phyloP scores from a whole-genome alignment of 2,329 filamentous ascomycete species.

The Tolypocladium pustulatum region DNA sequence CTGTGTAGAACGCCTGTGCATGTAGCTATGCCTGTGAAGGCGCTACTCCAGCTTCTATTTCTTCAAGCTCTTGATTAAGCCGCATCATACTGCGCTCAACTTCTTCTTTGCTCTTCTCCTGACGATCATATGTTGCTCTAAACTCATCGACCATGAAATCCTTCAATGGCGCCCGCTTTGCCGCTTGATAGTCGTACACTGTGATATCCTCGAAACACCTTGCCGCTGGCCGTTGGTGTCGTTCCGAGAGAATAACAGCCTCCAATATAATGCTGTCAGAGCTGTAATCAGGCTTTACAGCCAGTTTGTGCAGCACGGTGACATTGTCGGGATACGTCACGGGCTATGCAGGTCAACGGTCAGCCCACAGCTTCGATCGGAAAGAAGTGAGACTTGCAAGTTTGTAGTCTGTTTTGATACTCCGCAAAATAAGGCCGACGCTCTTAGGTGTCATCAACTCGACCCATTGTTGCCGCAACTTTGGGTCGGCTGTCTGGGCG shows the following conservation, averaged over 20 bases:
- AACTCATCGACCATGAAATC: slow-evolving; percentile 29
- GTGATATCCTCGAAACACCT: slow-evolving; percentile 50
- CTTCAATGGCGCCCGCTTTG: slow-evolving; percentile 26
- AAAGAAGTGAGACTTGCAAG: slow-evolving; percentile 48
- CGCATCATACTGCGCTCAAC: slow-evolving; percentile 9
- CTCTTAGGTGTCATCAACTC: slow-evolving; percentile 56
- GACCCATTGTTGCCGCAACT: slow-evolving; percentile 53
- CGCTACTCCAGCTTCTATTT: slow-evolving; percentile 1
- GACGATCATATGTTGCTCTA: slow-evolving; percentile 22
- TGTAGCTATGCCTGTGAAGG: background rate
- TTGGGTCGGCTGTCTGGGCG: slow-evolving; percentile 49
- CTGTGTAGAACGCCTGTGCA: background rate
- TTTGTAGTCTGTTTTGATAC: slow-evolving; percentile 77
- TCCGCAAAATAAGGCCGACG: slow-evolving; percentile 66
- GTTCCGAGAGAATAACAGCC: slow-evolving; percentile 63
- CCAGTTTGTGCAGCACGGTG: slow-evolving; percentile 73
- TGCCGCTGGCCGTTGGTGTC: slow-evolving; percentile 61
- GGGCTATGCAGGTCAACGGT: slow-evolving; percentile 39
- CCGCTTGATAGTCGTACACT: slow-evolving; percentile 20
- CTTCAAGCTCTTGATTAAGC: slow-evolving; percentile 1
- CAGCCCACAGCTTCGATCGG: background rate
- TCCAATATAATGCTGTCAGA: slow-evolving; percentile 45
- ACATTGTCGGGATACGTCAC: slow-evolving; percentile 76
- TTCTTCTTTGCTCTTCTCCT: slow-evolving; percentile 12
- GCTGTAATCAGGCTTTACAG: slow-evolving; percentile 31